Conservation (phyloP, 768 basidiomycete genomes). For the Pisolithus microcarpus region DNA sequence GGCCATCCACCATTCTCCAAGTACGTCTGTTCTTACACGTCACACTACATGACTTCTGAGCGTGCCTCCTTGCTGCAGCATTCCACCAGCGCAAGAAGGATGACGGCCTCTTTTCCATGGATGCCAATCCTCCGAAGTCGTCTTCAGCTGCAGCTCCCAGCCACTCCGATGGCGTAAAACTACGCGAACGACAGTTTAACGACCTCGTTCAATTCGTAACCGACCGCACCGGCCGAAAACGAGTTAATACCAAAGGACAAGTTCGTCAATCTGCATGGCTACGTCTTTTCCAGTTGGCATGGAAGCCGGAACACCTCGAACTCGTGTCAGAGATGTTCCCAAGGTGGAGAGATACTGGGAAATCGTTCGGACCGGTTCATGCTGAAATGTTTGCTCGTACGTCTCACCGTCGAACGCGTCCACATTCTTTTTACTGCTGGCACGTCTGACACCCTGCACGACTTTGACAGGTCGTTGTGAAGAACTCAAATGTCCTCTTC, state of each 20-base stretch:
- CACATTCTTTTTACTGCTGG: background rate
- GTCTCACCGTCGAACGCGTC: slow-evolving; percentile 17
- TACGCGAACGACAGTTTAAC: slow-evolving; percentile 18
- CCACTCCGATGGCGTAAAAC: background rate
- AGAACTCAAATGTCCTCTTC: slow-evolving; percentile 45
- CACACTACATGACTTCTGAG: background rate
- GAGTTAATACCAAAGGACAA: slow-evolving; percentile 23
- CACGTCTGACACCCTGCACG: background rate
- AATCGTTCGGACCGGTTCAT: slow-evolving; percentile 33
- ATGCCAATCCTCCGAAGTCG: background rate
- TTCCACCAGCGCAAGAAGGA: slow-evolving; percentile 5
- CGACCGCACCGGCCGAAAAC: slow-evolving; percentile 24
- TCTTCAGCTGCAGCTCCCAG: background rate
- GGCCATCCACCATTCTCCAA: slow-evolving; percentile 14
- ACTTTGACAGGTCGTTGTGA: slow-evolving; percentile 48
- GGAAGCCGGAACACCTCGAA: slow-evolving; percentile 42
- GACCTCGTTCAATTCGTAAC: slow-evolving; percentile 20
- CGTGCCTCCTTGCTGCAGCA: slow-evolving; percentile 6
- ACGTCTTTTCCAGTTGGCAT: slow-evolving; percentile 45
- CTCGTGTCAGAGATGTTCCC: slow-evolving; percentile 42
- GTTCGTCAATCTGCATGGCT: slow-evolving; percentile 44
- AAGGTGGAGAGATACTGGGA: slow-evolving; percentile 39
- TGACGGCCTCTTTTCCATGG: slow-evolving; percentile 10
- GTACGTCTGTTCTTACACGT: slow-evolving; percentile 13
- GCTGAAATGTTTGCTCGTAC: slow-evolving; percentile 49